phyloP scores from a whole-genome alignment of 129 eudicot species.

The Artemisia argyi region DNA sequence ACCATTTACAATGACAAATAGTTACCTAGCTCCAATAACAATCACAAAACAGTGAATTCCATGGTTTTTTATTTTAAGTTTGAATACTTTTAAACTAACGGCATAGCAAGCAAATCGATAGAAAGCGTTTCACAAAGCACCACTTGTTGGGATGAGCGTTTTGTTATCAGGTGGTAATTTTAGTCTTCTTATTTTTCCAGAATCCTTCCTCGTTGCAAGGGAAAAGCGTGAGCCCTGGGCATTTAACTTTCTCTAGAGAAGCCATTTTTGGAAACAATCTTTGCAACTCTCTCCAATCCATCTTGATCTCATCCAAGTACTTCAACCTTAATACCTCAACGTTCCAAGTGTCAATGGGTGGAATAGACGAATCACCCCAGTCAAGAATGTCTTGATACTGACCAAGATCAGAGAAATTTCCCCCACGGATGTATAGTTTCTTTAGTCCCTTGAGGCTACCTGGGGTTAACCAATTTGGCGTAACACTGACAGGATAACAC shows the following conservation, averaged over 20 bases:
- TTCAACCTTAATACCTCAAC: conserved; percentile 43
- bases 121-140: too few relatives aligned
- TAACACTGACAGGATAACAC: conserved; percentile 31
- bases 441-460: conserved; percentile 27
- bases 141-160: too few relatives aligned
- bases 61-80: too few relatives aligned
- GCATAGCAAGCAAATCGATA: too few relatives aligned
- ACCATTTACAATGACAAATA: too few relatives aligned
- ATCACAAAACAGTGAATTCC: too few relatives aligned
- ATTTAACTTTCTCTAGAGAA: conserved; percentile 43
- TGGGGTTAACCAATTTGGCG: conserved; percentile 43
- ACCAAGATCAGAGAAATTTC: conserved; percentile 38
- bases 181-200: conserved; percentile 34
- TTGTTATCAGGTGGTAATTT: not conserved
- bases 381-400: conserved; percentile 19
- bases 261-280: conserved; percentile 39
- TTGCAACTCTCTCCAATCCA: conserved; percentile 51
- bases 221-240: conserved; percentile 50
- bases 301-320: conserved; percentile 45
- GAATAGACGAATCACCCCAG: not conserved
- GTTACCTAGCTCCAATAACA: too few relatives aligned
- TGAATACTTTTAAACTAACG: too few relatives aligned
- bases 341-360: conserved; percentile 25
- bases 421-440: conserved; percentile 60
- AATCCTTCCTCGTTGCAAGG: conserved; percentile 57